Base-by-base conservation (phyloP, 805 yeast species). In the Lipomyces mesembrius region DNA sequence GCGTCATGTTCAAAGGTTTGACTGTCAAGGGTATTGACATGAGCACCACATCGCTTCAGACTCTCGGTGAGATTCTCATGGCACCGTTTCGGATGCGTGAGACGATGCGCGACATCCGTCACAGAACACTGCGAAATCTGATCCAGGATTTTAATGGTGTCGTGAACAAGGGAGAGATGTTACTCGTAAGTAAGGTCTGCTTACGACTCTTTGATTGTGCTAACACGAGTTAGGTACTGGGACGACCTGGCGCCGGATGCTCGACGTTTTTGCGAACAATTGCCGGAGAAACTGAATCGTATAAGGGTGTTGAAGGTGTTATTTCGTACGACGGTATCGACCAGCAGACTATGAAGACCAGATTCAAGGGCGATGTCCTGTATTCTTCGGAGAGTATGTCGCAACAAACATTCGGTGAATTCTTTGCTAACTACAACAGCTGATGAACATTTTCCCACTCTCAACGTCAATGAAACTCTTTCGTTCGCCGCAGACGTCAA, bases 171-270 rank as follows among this genome's bases (percentile, higher is more conserved):
- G 91, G 92, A 60, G 88, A 87, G 68, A 79, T 88, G 58, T 83
- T 89, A 7, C 89, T 88, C 60, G 92, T 88, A 17, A 76, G 67
- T 32, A 60, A 74, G 46, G 39, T 67, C 49, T 67, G 32, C 7
- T 29, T 29, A 29, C 69, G 55, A 74, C 73, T 11, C 56, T 32
- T 20, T 77, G 71, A 75, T 76, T 73, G 12, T 11, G 84, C 85
- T 8, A 78, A 80, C 62, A n/a, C 84, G 1, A 91, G 88, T 2
- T 75, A 87, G 54, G 90, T 90, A 62, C 83, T 89, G 68, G 94
- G 95, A 65, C 84, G 93, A 76, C 94, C 95, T 1, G 94, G 94
- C 72, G 83, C 89, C 39, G 91, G 91, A 52, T 87, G 91, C 74
- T 80, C 90, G 5, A 85, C 91, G 2, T 77, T 86, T 59, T 78